A percentile compares a stretch with the other conserved stretches of the same genome.
Conservation (phyloP, 2,329 filamentous ascomycete genomes). For the Stagonosporopsis rhizophila region DNA sequence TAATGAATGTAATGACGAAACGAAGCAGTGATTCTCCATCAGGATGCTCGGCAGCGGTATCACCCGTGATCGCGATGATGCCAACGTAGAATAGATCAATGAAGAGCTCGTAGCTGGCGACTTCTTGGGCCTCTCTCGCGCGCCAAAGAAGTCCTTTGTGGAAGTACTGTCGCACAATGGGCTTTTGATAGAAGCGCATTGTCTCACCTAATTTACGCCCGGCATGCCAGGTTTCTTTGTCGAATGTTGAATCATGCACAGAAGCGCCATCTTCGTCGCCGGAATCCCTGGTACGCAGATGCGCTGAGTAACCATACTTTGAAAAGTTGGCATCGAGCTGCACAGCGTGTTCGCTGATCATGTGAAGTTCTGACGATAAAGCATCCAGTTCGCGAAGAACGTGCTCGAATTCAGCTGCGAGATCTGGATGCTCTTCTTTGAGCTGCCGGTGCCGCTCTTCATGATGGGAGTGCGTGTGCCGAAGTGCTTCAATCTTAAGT, state of each 20-base stretch:
- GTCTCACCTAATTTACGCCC: conserved; percentile 51
- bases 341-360: conserved; percentile 61
- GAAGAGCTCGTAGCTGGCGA: conserved; percentile 70
- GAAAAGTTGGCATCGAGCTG: conserved; percentile 67
- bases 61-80: conserved; percentile 69
- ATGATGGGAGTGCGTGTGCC: conserved; percentile 62
- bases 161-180: conserved; percentile 70
- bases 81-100: conserved; percentile 70
- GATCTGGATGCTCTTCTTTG: conserved; percentile 57
- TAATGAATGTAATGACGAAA: conserved; percentile 67
- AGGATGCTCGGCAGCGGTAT: conserved; percentile 64
- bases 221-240: conserved; percentile 47
- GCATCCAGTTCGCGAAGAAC: conserved; percentile 61
- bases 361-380: conserved; percentile 62
- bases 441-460: conserved; percentile 57
- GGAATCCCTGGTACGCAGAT: conserved; percentile 54
- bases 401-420: conserved; percentile 64
- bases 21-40: conserved; percentile 63
- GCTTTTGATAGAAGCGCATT: conserved; percentile 65
- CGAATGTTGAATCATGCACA: conserved; percentile 34
- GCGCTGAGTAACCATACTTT: conserved; percentile 68
- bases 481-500: conserved; percentile 55
- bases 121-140: conserved; percentile 64
- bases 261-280: conserved; percentile 12
- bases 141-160: conserved; percentile 71